Evolutionary conservation across 768 basidiomycete genomes (phyloP).

Genomic region (Lentinula sp.): DNA sequence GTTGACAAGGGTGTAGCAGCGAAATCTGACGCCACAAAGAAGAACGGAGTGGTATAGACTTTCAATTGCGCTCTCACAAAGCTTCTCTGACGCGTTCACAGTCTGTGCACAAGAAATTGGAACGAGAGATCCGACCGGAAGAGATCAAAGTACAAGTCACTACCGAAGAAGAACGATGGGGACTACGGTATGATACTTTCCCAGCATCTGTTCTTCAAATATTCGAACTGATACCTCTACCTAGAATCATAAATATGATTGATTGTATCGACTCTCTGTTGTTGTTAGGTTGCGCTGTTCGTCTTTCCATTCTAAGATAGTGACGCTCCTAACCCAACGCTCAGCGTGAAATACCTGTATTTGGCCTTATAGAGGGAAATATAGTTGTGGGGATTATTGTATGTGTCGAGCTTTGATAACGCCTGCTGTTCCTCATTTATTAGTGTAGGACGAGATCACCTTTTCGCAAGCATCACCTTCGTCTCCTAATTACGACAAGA

Average conservation of each 20-base stretch:
- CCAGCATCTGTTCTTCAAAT: neutral
- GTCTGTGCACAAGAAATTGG: constrained; percentile 74
- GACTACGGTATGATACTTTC: constrained; percentile 45
- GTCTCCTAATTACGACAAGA: neutral
- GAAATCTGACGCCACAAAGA: constrained; percentile 47
- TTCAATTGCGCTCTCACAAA: neutral
- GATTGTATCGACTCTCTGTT: constrained; percentile 51
- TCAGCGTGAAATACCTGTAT: constrained; percentile 82
- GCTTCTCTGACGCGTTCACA: constrained; percentile 17
- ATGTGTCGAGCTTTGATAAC: constrained; percentile 11
- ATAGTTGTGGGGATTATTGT: constrained; percentile 76
- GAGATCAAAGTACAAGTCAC: constrained; percentile 44
- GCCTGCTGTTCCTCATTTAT: neutral
- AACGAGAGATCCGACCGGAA: constrained; percentile 62
- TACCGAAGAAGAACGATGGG: constrained; percentile 74
- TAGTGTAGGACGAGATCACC: neutral
- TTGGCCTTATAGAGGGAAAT: constrained; percentile 62
- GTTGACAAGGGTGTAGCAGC: constrained; percentile 46
- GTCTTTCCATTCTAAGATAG: constrained; percentile 1
- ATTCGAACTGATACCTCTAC: neutral
- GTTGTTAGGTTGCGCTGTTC: constrained; percentile 45
- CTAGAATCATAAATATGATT: constrained; percentile 71
- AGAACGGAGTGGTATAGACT: constrained; percentile 46
- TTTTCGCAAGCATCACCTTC: neutral
- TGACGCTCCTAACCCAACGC: neutral